Evolutionary conservation across 352 stramenopile species (phyloP), one percentile per base, ranked within the genome.

Genomic region (Pythium grandisporangium): DNA sequence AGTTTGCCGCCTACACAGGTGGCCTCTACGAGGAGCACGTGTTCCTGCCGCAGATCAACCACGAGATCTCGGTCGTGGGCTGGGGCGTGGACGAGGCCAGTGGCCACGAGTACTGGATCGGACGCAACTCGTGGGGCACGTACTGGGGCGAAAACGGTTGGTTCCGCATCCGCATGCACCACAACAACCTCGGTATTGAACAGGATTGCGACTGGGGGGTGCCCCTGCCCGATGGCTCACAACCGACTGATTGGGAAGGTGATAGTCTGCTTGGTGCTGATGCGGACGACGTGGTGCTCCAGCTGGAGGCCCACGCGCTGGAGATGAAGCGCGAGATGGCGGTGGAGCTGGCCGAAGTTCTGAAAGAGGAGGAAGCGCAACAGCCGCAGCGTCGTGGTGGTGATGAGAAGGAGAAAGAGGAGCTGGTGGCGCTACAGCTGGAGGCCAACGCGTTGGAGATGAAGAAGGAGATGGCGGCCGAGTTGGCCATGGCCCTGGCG

Each of bases 141-240:
- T 92, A 96, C 61, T 97, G 86, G 86, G 88, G 88, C 22, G 82
- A 96, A 58, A 80, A 96, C 30, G 87, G 88, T 33, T 97, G 85
- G 80, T 96, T 95, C 68, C 71, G 78, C 42, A 95, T 97, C 38
- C 49, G 80, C 42, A 94, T 90, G 70, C 75, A 93, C 55, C 73
- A 88, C 62, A 82, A 96, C 66, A 94, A 95, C 55, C 53, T 95
- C 33, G 79, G 72, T 27, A 95, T 95, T 41, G 85, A 95, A 55
- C 51, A 77, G 44, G 80, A 91, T 50, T 95, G 82, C 30, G 80
- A 91, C 70, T 95, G 82, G 82, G 82, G 82, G 22, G 80, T 95
- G 11, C 82, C 82, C 3, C 73, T 94, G 17, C 69, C 79, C 11
- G 73, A 88, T 38, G 75, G 79, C 35, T 85, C 75, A 10, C 84